Evolutionary conservation across 306 rosid species (phyloP).

Genomic region (Prinsepia uniflora): DNA sequence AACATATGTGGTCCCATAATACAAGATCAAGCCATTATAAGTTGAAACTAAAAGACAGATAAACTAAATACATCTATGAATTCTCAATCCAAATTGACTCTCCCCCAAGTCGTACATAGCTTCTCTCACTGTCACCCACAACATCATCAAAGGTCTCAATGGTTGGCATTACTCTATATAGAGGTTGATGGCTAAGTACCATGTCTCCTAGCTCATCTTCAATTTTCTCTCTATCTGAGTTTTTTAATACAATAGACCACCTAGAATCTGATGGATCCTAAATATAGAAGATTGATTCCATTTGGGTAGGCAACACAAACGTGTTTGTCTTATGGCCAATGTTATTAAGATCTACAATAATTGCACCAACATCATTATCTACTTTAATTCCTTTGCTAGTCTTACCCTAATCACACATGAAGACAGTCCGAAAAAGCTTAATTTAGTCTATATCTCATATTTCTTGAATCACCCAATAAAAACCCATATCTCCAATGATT

Average conservation of each 20-base stretch:
- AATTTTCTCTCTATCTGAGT: neutral
- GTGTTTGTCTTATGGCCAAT: neutral
- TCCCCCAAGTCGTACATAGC: neutral
- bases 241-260: neutral
- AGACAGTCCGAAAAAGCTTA: neutral
- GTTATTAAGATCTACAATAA: neutral
- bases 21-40: too few relatives aligned
- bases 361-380: neutral
- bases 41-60: too few relatives aligned
- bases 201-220: neutral
- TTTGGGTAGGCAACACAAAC: neutral
- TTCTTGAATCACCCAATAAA: neutral
- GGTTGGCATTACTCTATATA: neutral
- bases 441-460: neutral
- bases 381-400: neutral
- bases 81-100: neutral
- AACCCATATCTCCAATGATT: neutral
- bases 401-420: neutral
- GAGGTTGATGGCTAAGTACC: neutral
- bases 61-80: too few relatives aligned
- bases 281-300: neutral
- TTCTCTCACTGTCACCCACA: neutral
- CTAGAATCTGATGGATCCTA: neutral
- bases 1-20: too few relatives aligned
- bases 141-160: neutral